phyloP scores from a whole-genome alignment of 139 green algal genomes.

The Chlorella sp. region DNA sequence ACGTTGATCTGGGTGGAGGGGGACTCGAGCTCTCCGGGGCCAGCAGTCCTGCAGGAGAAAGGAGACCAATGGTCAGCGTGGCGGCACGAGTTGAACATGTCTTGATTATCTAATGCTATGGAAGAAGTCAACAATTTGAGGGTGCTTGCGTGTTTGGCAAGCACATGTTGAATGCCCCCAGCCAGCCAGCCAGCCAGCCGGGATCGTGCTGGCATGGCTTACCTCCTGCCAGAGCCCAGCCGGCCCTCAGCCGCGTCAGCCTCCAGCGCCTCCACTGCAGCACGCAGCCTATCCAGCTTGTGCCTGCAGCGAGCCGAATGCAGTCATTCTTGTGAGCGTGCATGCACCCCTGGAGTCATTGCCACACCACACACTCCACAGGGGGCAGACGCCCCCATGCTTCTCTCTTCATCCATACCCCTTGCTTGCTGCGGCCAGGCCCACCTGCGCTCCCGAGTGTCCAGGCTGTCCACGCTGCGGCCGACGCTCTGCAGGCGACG shows the following conservation, averaged over 20 bases:
- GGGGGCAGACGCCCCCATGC: not conserved
- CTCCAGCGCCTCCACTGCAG: slow-evolving; percentile 46
- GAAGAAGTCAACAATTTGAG: not conserved
- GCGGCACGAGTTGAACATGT: not conserved
- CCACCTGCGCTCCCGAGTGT: not conserved
- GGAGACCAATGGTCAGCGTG: not conserved
- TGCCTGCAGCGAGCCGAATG: not conserved
- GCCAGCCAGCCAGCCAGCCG: too few species aligned
- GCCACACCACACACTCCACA: not conserved
- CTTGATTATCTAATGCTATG: not conserved
- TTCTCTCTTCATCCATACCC: not conserved
- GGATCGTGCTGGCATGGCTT: not conserved
- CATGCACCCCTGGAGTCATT: not conserved
- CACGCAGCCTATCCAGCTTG: slow-evolving; percentile 41
- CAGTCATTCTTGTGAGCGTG: not conserved
- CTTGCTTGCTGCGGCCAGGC: too few species aligned
- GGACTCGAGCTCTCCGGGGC: slow-evolving; percentile 13
- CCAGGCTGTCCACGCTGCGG: slow-evolving; percentile 12
- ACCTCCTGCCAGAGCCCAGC: slow-evolving; percentile 17
- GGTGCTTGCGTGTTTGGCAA: too few species aligned
- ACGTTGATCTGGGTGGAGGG: not conserved
- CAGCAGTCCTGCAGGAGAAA: not conserved
- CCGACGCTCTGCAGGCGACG: not conserved
- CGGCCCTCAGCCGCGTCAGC: not conserved
- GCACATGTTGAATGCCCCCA: too few species aligned